A percentile compares a stretch with the other conserved stretches of the same genome.
Conservation (phyloP, 1,284 basidiomycete species). For the Ganoderma leucocontextum region DNA sequence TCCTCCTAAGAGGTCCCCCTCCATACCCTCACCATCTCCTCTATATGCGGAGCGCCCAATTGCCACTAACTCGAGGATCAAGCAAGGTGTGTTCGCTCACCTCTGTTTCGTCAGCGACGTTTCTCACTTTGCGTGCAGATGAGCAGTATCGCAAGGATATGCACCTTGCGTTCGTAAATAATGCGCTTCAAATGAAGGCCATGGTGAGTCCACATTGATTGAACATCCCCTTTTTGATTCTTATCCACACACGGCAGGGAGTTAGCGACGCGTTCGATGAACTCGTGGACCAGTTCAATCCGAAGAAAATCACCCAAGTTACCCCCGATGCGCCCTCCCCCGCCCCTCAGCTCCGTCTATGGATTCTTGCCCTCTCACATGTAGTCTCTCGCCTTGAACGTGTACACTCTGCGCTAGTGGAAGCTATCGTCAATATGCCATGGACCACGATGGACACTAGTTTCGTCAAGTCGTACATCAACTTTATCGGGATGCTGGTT, state of each 20-base stretch:
- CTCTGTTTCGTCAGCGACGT: too few relatives aligned
- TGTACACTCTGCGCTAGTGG: slow-evolving; percentile 84
- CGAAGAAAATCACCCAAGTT: slow-evolving; percentile 49
- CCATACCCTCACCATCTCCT: slow-evolving; percentile 40
- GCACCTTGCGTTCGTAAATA: slow-evolving; percentile 86
- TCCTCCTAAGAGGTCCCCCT: slow-evolving; percentile 41
- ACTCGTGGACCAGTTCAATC: slow-evolving; percentile 76
- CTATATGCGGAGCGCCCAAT: slow-evolving; percentile 64
- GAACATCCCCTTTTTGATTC: slow-evolving; percentile 25
- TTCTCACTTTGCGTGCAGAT: slow-evolving; percentile 45
- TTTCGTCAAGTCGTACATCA: slow-evolving; percentile 87
- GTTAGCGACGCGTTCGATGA: slow-evolving; percentile 72
- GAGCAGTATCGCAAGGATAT: slow-evolving; percentile 82
- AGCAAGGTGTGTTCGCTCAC: slow-evolving; percentile 49
- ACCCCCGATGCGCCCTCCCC: slow-evolving; percentile 49
- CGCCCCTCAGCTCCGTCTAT: slow-evolving; percentile 69
- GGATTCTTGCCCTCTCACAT: slow-evolving; percentile 80
- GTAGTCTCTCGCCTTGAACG: slow-evolving; percentile 85
- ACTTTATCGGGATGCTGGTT: slow-evolving; percentile 92
- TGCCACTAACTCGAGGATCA: slow-evolving; percentile 79
- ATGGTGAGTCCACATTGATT: slow-evolving; percentile 54
- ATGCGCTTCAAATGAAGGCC: slow-evolving; percentile 80
- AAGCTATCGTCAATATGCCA: slow-evolving; percentile 88
- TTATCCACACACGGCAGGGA: slow-evolving; percentile 53
- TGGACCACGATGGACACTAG: slow-evolving; percentile 90